Percentiles rank a stretch among this genome's conserved stretches.
These are phyloP conservation scores for Henckelia pumila DNA, from an alignment of 257 asterid genomes.

Conservation along the genomic window DNA sequence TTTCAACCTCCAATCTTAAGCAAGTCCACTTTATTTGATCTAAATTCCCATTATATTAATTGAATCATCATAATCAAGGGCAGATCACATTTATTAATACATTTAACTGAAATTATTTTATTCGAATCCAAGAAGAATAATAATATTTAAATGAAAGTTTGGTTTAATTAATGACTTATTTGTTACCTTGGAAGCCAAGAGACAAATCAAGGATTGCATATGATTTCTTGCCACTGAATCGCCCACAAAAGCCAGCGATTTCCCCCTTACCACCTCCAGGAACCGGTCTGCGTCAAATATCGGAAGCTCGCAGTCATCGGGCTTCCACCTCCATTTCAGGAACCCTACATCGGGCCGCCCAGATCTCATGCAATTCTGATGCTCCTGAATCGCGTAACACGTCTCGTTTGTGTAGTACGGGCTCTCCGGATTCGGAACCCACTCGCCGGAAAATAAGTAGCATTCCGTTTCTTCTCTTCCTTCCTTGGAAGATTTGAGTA, in stretches of 20 bases:
- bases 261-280: conserved; percentile 45
- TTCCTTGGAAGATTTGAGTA: conserved; percentile 14
- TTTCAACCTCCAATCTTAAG: no score
- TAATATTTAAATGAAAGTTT: no score
- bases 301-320: conserved; percentile 54
- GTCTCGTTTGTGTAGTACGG: conserved; percentile 68
- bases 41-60: no score
- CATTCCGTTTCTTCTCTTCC: conserved; percentile 39
- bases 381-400: conserved; percentile 51
- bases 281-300: conserved; percentile 36
- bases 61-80: no score
- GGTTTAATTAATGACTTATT: background rate
- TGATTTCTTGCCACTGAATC: conserved; percentile 69
- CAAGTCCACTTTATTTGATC: no score
- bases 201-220: conserved; percentile 67
- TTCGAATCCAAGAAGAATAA: no score
- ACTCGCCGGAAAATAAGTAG: conserved; percentile 72
- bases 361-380: conserved; percentile 59
- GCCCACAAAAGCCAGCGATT: conserved; percentile 60
- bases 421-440: conserved; percentile 68
- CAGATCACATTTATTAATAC: no score
- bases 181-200: conserved; percentile 46
- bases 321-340: conserved; percentile 67
- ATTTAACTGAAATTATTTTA: no score
- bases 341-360: conserved; percentile 61